Evolutionary conservation across 768 basidiomycete species (phyloP).

Genomic region (Royoungia palumana): DNA sequence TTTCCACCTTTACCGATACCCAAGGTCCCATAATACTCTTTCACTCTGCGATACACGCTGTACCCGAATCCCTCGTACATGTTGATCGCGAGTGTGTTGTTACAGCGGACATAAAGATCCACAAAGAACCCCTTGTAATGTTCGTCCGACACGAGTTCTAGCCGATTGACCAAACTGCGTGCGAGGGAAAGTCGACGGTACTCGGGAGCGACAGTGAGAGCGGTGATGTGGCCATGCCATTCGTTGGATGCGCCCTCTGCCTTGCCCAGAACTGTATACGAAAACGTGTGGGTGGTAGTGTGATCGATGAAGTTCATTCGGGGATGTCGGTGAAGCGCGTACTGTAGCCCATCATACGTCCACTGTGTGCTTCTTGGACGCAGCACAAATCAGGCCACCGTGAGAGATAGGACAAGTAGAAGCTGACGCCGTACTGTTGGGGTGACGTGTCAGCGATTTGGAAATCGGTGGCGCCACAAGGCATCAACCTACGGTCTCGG

Average conservation of each 20-base stretch:
- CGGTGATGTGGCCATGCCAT: constrained; percentile 95
- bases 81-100: constrained; percentile 75
- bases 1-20: constrained; percentile 71
- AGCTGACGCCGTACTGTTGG: constrained; percentile 75
- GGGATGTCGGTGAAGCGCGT: constrained; percentile 25
- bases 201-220: constrained; percentile 90
- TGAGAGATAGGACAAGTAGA: constrained; percentile 86
- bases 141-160: constrained; percentile 83
- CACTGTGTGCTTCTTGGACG: constrained; percentile 75
- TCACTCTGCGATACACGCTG: constrained; percentile 85
- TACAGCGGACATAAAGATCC: constrained; percentile 92
- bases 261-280: constrained; percentile 84
- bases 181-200: constrained; percentile 89
- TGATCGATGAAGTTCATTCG: constrained; percentile 2
- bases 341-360: constrained; percentile 94
- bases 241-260: constrained; percentile 75
- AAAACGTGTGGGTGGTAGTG: constrained; percentile 1
- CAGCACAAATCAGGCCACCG: constrained; percentile 92
- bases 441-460: constrained; percentile 1
- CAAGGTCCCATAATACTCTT: constrained; percentile 84
- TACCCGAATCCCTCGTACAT: constrained; percentile 96
- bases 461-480: too few relatives aligned
- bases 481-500: constrained; percentile 77
- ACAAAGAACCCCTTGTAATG: constrained; percentile 86
- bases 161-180: constrained; percentile 77